Evolutionary conservation across 2,329 filamentous ascomycete genomes (phyloP).

Genomic region (Parastagonospora nodorum): DNA sequence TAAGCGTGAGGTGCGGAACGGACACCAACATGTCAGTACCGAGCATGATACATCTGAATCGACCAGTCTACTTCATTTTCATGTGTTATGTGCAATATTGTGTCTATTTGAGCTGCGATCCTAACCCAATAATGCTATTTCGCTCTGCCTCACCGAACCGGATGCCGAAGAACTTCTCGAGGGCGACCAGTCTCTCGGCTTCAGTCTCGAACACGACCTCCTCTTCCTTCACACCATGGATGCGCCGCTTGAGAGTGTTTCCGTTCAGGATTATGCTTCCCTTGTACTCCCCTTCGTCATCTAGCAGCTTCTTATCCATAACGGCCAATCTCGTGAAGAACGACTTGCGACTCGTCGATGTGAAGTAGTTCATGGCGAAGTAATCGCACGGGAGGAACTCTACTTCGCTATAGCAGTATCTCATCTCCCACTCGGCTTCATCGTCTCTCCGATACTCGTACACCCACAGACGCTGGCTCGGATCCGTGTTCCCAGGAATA

Average conservation of each 20-base stretch:
- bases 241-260: slow-evolving; percentile 53
- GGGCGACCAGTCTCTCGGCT: slow-evolving; percentile 49
- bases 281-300: slow-evolving; percentile 39
- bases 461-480: slow-evolving; percentile 51
- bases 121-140: slow-evolving; percentile 44
- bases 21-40: slow-evolving; percentile 5
- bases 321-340: slow-evolving; percentile 42
- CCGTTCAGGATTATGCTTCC: slow-evolving; percentile 50
- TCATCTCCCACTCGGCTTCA: slow-evolving; percentile 60
- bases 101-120: slow-evolving; percentile 40
- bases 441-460: slow-evolving; percentile 45
- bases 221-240: slow-evolving; percentile 49
- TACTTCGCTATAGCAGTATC: slow-evolving; percentile 65
- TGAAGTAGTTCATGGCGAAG: slow-evolving; percentile 40
- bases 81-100: slow-evolving; percentile 2
- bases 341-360: slow-evolving; percentile 37
- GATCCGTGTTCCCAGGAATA: slow-evolving; percentile 38
- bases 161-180: slow-evolving; percentile 54
- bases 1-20: slow-evolving; percentile 23
- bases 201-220: slow-evolving; percentile 50
- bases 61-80: slow-evolving; percentile 9
- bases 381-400: slow-evolving; percentile 44
- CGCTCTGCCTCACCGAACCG: slow-evolving; percentile 45
- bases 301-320: slow-evolving; percentile 58
- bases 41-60: slow-evolving; percentile 19